These are phyloP conservation scores for Phyllosticta citrichinensis DNA, from an alignment of 2,329 filamentous ascomycete species.

Conservation along the genomic window DNA sequence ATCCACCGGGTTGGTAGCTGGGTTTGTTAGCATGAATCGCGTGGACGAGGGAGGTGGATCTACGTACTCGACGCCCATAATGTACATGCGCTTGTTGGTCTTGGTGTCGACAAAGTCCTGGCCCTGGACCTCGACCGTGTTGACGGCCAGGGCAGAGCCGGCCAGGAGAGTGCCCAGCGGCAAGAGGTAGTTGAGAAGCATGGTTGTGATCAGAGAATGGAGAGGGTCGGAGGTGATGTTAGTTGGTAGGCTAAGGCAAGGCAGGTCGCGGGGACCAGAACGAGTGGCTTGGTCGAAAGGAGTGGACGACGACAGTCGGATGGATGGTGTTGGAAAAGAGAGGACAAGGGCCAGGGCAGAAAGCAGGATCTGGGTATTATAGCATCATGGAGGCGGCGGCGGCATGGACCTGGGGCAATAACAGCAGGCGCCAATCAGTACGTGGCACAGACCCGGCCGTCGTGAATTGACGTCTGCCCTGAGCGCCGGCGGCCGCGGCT, in stretches of 20 bases:
- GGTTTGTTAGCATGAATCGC: constrained; percentile 6
- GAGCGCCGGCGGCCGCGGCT: neutral
- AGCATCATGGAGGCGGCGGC: neutral
- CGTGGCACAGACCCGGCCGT: neutral
- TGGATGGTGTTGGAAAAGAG: constrained; percentile 3
- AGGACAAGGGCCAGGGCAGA: constrained; percentile 1
- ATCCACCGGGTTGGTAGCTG: constrained; percentile 54
- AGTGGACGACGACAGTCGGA: constrained; percentile 4
- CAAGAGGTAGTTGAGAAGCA: constrained; percentile 6
- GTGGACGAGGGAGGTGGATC: neutral
- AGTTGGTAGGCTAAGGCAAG: neutral
- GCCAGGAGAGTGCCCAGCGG: constrained; percentile 17
- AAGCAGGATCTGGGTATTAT: constrained; percentile 1
- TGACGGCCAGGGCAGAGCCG: constrained; percentile 41
- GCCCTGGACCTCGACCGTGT: constrained; percentile 46
- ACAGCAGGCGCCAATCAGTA: neutral
- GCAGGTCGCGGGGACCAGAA: neutral
- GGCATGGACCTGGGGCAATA: constrained; percentile 1
- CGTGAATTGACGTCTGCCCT: no score
- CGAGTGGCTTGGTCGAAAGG: constrained; percentile 4
- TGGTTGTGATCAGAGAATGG: neutral
- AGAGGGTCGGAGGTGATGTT: neutral
- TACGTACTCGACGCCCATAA: constrained; percentile 50
- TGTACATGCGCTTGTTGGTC: constrained; percentile 49
- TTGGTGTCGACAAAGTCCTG: constrained; percentile 52